Evolutionary conservation across 2,329 filamentous ascomycete genomes (phyloP), one percentile per base, ranked within the genome.

Genomic region (Sporothrix protearum): DNA sequence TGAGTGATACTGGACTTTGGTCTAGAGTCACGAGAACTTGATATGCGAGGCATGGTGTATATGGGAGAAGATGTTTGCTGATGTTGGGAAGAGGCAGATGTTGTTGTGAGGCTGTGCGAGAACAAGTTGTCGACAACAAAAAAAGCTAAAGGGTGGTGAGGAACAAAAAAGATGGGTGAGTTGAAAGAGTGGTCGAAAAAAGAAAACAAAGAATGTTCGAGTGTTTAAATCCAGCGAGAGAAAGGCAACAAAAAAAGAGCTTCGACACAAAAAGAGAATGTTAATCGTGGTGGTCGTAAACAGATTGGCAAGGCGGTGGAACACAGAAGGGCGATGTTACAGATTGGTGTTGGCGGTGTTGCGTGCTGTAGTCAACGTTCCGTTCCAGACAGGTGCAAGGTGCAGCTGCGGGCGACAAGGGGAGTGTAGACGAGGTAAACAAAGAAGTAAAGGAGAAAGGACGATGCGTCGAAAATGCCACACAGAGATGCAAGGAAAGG

Each of bases 1-100:
- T 84, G 80, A 67, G 86, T 86, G 5, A 72, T 12, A 39, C 74
- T 73, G 5, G 69, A 64, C 53, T 42, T 71, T n/a, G 73, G 72
- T 25, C 64, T 61, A 12, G 72, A 70, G 25, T 49, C 10, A 71
- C 36, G 28, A 70, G 12, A 1, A 59, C 57, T 9, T 9, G 71
- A 33, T 30, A 64, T 61, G n/a, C 59, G 69, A 63, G 72, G 67
- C 73, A 73, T 73, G 33, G 3, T 45, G 36, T 45, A 42, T 63
- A 16, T 63, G 59, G 28, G 59, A 7, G 33, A 1, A 36, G 19
- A 47, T 14, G 16, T 14, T 19, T 9, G 36, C 28, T 7, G 59
- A 19, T 14, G 8, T 45, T 39, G 9, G n/a, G 25, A 22, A 42
- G 10, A n/a, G 19, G 8, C 25, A 12, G 47, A 28, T 70, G 42